Conservation (phyloP, 2,329 filamentous ascomycete genomes). For the Talaromyces marneffei region DNA sequence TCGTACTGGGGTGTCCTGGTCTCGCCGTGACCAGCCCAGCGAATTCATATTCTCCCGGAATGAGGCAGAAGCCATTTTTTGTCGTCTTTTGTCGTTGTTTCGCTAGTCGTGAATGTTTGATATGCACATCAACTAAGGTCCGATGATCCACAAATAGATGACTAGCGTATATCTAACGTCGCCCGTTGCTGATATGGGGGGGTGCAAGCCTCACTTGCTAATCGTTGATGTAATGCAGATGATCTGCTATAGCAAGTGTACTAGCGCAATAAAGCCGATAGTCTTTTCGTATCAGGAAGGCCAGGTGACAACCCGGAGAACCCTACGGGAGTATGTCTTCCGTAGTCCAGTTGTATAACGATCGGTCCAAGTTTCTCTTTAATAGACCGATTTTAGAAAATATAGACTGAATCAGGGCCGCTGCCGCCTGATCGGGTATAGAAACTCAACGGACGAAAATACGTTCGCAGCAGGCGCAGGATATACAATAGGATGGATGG, state of each 20-base stretch:
- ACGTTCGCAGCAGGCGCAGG: background rate
- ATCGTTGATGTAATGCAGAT: slow-evolving; percentile 5
- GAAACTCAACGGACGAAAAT: background rate
- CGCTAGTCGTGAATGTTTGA: background rate
- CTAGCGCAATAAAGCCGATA: slow-evolving; percentile 7
- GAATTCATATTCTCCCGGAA: slow-evolving; percentile 95
- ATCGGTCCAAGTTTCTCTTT: background rate
- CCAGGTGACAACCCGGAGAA: slow-evolving; percentile 11
- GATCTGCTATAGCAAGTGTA: slow-evolving; percentile 9
- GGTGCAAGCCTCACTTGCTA: slow-evolving; percentile 2
- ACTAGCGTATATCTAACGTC: background rate
- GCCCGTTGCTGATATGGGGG: background rate
- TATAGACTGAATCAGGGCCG: background rate
- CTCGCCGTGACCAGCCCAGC: slow-evolving; percentile 85
- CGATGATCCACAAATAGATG: background rate
- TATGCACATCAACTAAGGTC: slow-evolving; percentile 1
- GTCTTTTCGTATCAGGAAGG: slow-evolving; percentile 1
- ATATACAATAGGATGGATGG: background rate
- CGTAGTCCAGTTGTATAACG: background rate
- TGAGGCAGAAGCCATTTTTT: slow-evolving; percentile 71
- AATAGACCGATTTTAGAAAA: background rate
- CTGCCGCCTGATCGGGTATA: background rate
- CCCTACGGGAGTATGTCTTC: background rate
- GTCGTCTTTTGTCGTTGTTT: background rate
- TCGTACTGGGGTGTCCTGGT: slow-evolving; percentile 67